Evolutionary conservation across 345 rosid species (phyloP).

Genomic region (Leavenworthia alabamica): DNA sequence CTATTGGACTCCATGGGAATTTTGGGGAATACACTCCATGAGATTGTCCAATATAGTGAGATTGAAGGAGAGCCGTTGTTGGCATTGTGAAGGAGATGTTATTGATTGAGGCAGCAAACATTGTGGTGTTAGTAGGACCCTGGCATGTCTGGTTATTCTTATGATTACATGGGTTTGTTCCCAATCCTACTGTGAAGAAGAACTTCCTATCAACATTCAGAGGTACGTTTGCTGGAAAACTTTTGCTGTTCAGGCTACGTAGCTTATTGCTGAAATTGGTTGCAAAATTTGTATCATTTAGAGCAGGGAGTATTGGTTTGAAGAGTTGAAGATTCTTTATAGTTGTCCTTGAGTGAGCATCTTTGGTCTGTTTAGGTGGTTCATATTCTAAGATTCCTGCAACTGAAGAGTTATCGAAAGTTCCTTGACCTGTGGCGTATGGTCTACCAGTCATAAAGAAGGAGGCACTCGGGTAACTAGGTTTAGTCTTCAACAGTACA

Average conservation of each 20-base stretch:
- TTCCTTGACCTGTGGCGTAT: conserved; percentile 56
- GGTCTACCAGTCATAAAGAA: conserved; percentile 60
- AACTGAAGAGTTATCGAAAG: conserved; percentile 39
- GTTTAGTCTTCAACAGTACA: conserved; percentile 28
- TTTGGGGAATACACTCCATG: conserved; percentile 41
- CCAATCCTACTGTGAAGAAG: conserved; percentile 52
- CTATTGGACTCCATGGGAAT: conserved; percentile 40
- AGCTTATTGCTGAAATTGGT: conserved; percentile 41
- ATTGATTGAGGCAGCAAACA: conserved; percentile 56
- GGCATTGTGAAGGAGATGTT: conserved; percentile 57
- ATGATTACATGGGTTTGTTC: conserved; percentile 47
- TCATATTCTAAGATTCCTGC: conserved; percentile 36
- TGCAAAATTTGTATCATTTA: conserved; percentile 50
- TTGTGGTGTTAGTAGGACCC: conserved; percentile 65
- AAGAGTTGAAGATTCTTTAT: conserved; percentile 38
- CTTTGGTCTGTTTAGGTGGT: conserved; percentile 16
- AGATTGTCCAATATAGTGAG: conserved; percentile 47
- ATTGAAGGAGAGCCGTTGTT: conserved; percentile 54
- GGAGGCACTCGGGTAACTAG: conserved; percentile 30
- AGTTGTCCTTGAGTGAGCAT: conserved; percentile 21
- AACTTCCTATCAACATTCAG: conserved; percentile 39
- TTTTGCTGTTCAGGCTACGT: conserved; percentile 39
- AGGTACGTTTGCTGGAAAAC: conserved; percentile 57
- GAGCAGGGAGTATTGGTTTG: conserved; percentile 45
- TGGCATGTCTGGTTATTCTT: conserved; percentile 52